Conservation (phyloP, 75 land plant genomes). For the Selaginella moellendorffii region DNA sequence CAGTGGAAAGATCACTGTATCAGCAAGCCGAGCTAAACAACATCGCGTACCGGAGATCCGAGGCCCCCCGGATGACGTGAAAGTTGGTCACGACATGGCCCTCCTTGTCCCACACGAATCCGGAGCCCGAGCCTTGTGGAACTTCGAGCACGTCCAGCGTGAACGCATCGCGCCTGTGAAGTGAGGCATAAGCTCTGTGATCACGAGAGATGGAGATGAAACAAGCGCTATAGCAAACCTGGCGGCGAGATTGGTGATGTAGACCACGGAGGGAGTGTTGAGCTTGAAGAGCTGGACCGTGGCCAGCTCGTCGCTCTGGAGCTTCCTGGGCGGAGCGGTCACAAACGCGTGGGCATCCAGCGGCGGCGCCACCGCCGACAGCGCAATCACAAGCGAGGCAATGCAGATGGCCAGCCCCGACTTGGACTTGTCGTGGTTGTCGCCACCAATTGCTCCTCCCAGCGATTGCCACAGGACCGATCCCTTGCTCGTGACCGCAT, state of each 20-base stretch:
- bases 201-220: too few species aligned
- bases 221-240: too few species aligned
- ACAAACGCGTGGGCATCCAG: constrained; percentile 75
- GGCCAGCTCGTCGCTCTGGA: constrained; percentile 88
- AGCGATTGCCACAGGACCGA: not conserved
- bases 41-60: constrained; percentile 93
- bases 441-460: not conserved
- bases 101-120: constrained; percentile 85
- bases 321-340: constrained; percentile 40
- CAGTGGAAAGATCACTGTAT: constrained; percentile 10
- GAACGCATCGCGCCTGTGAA: constrained; percentile 82
- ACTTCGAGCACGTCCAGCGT: constrained; percentile 96
- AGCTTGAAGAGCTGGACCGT: constrained; percentile 92
- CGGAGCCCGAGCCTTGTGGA: constrained; percentile 97
- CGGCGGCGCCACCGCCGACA: not conserved
- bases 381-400: not conserved
- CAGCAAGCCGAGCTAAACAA: not conserved
- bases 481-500: not conserved
- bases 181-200: too few species aligned
- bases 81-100: constrained; percentile 96
- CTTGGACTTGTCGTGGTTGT: not conserved
- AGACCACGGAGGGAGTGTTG: constrained; percentile 97
- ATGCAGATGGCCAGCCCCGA: not conserved
- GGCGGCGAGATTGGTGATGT: constrained; percentile 91
- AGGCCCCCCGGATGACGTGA: constrained; percentile 95